phyloP scores from a whole-genome alignment of 2,329 filamentous ascomycete species.

The Chrysosporium queenslandicum region DNA sequence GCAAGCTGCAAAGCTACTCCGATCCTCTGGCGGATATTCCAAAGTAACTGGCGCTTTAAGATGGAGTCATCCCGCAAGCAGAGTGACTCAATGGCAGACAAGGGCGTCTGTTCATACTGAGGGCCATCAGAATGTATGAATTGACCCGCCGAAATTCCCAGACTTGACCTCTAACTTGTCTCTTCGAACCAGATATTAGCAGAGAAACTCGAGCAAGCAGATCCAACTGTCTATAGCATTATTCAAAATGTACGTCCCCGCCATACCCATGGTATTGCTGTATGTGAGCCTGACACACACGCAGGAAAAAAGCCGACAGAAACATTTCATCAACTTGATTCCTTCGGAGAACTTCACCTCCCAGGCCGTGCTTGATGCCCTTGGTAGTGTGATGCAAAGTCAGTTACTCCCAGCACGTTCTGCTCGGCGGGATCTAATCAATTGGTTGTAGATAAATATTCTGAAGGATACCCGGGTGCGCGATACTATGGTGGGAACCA shows the following conservation, averaged over 20 bases:
- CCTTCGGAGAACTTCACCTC: conserved; percentile 95
- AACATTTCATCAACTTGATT: conserved; percentile 96
- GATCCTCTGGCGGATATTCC: conserved; percentile 26
- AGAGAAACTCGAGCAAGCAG: conserved; percentile 68
- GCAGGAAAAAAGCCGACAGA: conserved; percentile 89
- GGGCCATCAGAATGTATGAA: conserved; percentile 34
- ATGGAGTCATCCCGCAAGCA: conserved; percentile 19
- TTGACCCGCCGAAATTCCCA: neutral
- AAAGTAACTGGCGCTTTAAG: conserved; percentile 20
- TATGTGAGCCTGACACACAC: conserved; percentile 11
- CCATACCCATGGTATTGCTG: neutral
- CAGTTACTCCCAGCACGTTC: conserved; percentile 26
- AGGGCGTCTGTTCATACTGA: conserved; percentile 33
- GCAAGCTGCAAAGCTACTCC: conserved; percentile 26
- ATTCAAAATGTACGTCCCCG: conserved; percentile 62
- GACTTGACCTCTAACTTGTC: conserved; percentile 9
- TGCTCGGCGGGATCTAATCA: conserved; percentile 12
- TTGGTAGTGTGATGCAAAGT: conserved; percentile 95
- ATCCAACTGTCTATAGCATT: conserved; percentile 78
- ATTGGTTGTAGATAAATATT: conserved; percentile 72
- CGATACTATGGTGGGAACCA: conserved; percentile 96
- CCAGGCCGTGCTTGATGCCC: conserved; percentile 78
- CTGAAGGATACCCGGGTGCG: conserved; percentile 92
- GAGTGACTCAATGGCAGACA: conserved; percentile 28
- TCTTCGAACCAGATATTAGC: conserved; percentile 58